Base-by-base conservation (phyloP, 2,329 filamentous ascomycete genomes). In the Ophiostoma pallidulum region DNA sequence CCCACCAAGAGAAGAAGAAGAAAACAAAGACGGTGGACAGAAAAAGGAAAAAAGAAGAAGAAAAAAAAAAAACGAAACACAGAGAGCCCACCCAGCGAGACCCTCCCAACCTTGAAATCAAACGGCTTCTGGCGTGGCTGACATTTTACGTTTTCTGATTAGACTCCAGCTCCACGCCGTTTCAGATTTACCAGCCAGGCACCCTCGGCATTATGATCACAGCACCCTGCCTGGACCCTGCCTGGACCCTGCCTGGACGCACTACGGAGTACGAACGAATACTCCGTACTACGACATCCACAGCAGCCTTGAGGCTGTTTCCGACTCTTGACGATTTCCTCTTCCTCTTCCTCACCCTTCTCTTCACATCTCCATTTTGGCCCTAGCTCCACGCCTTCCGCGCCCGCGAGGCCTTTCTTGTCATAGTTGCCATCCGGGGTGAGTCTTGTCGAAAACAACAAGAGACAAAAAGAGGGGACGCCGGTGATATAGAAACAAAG, bases 171-270 rank as follows among this genome's bases (percentile, higher is more conserved):
- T 43, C 48, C 26, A 36, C 40, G 44, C 40, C 48, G 53, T 55
- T 55, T 55, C 53, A 55, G 43, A 50, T 50, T 51, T 38, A 37
- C 45, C 41, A 51, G 22, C 47, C 41, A 46, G 42, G 33, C 47
- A 47, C 52, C 36, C 24, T 38, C 51, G 48, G 51, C 48, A 53
- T 44, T 50, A 50, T 46, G 47, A 51, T 51, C 49, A 37, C 33
- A 35, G 40, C 32, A 37, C 33, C 39, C 33, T 48, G 26, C 36
- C 49, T 35, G 35, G 45, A 37, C 49, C 37, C 45, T 48, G 38
- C 43, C n/a, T n/a, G n/a, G n/a, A n/a, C n/a, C n/a, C n/a, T n/a
- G n/a, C n/a, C n/a, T n/a, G n/a, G n/a, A n/a, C n/a, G n/a, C n/a
- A n/a, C n/a, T n/a, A n/a, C n/a, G n/a, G n/a, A n/a, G n/a, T n/a